phyloP scores from a whole-genome alignment of 257 asterid genomes.

The Hygrophila difformis region DNA sequence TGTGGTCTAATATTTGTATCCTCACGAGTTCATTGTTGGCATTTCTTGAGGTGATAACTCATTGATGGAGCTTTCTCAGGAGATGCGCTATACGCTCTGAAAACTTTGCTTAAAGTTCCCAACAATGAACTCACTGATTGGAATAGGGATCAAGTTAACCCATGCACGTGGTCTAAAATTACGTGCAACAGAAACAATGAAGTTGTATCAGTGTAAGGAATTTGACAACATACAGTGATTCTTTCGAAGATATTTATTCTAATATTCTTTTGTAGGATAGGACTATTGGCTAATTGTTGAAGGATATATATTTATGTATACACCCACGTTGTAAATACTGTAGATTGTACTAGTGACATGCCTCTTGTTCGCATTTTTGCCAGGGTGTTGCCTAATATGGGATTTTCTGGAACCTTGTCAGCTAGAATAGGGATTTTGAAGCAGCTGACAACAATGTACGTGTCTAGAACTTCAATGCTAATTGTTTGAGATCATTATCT shows the following conservation, averaged over 20 bases:
- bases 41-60: no score
- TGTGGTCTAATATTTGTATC: no score
- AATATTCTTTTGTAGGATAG: no score
- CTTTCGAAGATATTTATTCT: neutral
- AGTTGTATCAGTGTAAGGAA: constrained; percentile 67
- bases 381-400: constrained; percentile 89
- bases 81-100: constrained; percentile 62
- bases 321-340: no score
- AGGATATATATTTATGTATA: no score
- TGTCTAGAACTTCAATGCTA: constrained; percentile 18
- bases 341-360: no score
- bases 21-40: no score
- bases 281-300: no score
- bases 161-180: constrained; percentile 91
- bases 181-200: constrained; percentile 44
- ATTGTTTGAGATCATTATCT: no score
- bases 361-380: constrained; percentile 10
- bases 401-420: constrained; percentile 73
- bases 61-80: no score
- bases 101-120: constrained; percentile 57
- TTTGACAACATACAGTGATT: constrained; percentile 3
- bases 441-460: constrained; percentile 71
- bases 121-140: constrained; percentile 63
- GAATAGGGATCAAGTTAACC: constrained; percentile 73
- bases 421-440: constrained; percentile 59